A percentile compares a stretch with the other conserved stretches of the same genome.
These are phyloP conservation scores for Meyerozyma sp. DNA, from an alignment of 1,139 yeast species.

Conservation along the genomic window DNA sequence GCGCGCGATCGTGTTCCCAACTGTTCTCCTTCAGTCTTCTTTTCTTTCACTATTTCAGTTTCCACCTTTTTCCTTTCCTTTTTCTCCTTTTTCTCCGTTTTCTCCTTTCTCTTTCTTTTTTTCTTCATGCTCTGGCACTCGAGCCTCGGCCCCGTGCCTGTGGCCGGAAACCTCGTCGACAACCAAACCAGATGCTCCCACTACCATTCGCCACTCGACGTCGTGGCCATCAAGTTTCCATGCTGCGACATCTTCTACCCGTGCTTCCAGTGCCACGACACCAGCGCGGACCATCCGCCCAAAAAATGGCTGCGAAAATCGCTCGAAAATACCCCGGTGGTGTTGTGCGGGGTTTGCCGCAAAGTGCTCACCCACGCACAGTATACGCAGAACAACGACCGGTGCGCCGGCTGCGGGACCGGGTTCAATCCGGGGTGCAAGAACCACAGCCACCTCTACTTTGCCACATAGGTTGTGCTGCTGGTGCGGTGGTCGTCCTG, in stretches of 20 bases:
- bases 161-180: conserved; percentile 23
- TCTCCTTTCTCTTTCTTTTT: no score
- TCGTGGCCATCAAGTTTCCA: conserved; percentile 38
- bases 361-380: conserved; percentile 23
- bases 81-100: no score
- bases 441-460: conserved; percentile 9
- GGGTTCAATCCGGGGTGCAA: conserved; percentile 10
- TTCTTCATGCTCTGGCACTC: not conserved
- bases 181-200: conserved; percentile 34
- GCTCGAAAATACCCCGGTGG: conserved; percentile 15
- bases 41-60: no score
- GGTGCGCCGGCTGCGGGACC: conserved; percentile 7
- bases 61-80: no score
- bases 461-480: no score
- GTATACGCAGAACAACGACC: conserved; percentile 12
- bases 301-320: conserved; percentile 15
- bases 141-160: not conserved
- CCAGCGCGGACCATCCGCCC: conserved; percentile 13
- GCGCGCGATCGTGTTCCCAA: no score
- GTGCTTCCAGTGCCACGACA: conserved; percentile 36
- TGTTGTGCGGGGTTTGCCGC: conserved; percentile 36
- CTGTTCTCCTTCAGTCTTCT: no score
- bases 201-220: conserved; percentile 29
- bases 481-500: no score
- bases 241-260: conserved; percentile 37